Evolutionary conservation across 2,329 filamentous ascomycete species (phyloP).

Genomic region (Uncinocarpus reesii): DNA sequence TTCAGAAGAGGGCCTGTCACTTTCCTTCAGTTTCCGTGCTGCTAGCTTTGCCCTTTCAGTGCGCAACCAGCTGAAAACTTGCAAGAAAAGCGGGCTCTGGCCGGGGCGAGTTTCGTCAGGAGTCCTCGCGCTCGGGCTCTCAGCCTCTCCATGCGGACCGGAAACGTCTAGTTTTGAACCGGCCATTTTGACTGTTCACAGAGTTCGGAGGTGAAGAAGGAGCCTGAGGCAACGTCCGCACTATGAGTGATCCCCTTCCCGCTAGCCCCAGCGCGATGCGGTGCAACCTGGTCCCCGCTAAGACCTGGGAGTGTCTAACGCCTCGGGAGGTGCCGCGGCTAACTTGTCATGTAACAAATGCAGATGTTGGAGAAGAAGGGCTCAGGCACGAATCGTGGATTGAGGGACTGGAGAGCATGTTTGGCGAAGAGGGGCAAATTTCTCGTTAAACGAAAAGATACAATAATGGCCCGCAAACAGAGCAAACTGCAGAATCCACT

Average conservation of each 20-base stretch:
- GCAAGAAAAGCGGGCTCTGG: slow-evolving; percentile 48
- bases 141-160: slow-evolving; percentile 8
- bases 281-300: slow-evolving; percentile 13
- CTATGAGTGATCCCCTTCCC: slow-evolving; percentile 22
- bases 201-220: slow-evolving; percentile 19
- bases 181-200: slow-evolving; percentile 19
- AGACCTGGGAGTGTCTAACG: background rate
- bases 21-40: slow-evolving; percentile 29
- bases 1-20: background rate
- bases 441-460: too few species aligned
- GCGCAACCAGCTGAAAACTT: slow-evolving; percentile 75
- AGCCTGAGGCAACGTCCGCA: slow-evolving; percentile 16
- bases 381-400: too few species aligned
- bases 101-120: slow-evolving; percentile 13
- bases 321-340: background rate
- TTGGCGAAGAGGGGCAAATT: too few species aligned
- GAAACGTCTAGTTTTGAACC: slow-evolving; percentile 16
- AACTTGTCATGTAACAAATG: too few species aligned
- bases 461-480: slow-evolving; percentile 1
- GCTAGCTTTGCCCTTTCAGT: slow-evolving; percentile 62
- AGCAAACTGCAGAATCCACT: background rate
- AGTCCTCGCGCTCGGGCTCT: background rate
- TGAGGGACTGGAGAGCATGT: too few species aligned
- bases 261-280: slow-evolving; percentile 17
- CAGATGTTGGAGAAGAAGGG: too few species aligned